Evolutionary conservation across 345 rosid genomes (phyloP), one percentile per base, ranked within the genome.

Genomic region (Lepidium aucheri): DNA sequence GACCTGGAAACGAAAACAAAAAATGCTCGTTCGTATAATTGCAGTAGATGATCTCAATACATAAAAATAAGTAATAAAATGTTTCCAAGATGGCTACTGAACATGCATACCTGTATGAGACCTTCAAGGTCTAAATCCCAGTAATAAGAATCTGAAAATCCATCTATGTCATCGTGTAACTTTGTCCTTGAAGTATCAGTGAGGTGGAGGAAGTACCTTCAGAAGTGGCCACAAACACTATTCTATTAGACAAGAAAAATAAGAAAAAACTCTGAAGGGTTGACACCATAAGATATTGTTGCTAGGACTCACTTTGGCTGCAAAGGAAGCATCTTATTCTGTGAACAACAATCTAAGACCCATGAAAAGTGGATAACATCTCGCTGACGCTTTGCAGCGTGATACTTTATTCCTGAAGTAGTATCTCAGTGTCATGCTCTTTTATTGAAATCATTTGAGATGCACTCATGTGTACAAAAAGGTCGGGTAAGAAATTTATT

Each of bases 291-390:
- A 63, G 20, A 41, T 51, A 66, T 69, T 43, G 47, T 47, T 45
- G 60, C 40, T 42, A 56, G 26, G 36, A 73, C 89, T 63, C 55
- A 90, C 99, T 85, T 94, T 53, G 95, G 97, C 82, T 80, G 92
- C 63, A 94, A 77, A 47, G 89, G 95, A 55, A 94, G 85, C 67
- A 84, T 87, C 66, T 69, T 85, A 72, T 84, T 86, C 60, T 78
- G 85, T 33, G 87, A 83, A 78, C 96, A 86, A 69, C 92, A 90
- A 74, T 86, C 97, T 67, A 88, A 55, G 65, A 88, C 61, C 99
- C 99, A 94, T 66, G 99, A 85, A 69, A 73, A 82, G 77, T 90
- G 86, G 76, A 94, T 85, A 55, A 94, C 69, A 78, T 94, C 99
- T 63, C 89, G 80, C 33, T 67, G 84, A 67, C 74, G 85, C 76